Percentiles rank a stretch among this genome's conserved stretches.
Conservation (phyloP, 2,329 filamentous ascomycete species). For the Zymoseptoria ardabiliae region DNA sequence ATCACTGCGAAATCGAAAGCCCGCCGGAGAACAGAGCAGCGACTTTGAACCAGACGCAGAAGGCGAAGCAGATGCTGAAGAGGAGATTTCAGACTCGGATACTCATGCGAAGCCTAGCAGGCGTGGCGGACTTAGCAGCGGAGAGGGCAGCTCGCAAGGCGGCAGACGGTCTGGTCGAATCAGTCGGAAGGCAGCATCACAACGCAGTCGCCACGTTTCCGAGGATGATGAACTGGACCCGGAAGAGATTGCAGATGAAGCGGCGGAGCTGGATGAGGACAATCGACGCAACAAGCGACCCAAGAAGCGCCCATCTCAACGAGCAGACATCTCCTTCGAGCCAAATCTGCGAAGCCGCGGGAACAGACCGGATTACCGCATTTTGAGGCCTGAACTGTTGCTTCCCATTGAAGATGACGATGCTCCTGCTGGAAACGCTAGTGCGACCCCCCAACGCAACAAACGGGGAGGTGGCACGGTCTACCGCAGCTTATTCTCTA, state of each 20-base stretch:
- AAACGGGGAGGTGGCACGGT: constrained; percentile 53
- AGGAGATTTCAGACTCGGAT: constrained; percentile 45
- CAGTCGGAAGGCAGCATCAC: constrained; percentile 41
- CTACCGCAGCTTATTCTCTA: constrained; percentile 78
- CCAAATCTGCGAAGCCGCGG: constrained; percentile 55
- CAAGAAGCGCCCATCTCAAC: constrained; percentile 22
- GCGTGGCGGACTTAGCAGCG: constrained; percentile 41
- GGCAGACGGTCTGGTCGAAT: constrained; percentile 48
- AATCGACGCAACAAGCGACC: constrained; percentile 37
- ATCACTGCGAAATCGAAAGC: constrained; percentile 38
- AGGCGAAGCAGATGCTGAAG: constrained; percentile 47
- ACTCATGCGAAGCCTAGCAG: constrained; percentile 34
- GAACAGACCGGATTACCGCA: constrained; percentile 76
- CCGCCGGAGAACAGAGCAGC: constrained; percentile 48
- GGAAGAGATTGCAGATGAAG: constrained; percentile 48
- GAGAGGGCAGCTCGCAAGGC: constrained; percentile 30
- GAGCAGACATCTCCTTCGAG: constrained; percentile 27
- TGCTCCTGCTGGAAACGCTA: constrained; percentile 56
- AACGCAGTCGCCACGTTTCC: constrained; percentile 40
- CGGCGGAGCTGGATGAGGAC: constrained; percentile 51
- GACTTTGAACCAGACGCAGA: constrained; percentile 57
- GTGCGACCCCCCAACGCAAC: constrained; percentile 51
- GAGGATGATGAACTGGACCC: constrained; percentile 41
- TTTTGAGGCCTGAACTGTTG: constrained; percentile 65
- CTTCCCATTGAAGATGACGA: constrained; percentile 70